These are phyloP conservation scores for Moelleriella libera DNA, from an alignment of 2,329 filamentous ascomycete genomes.

Conservation along the genomic window DNA sequence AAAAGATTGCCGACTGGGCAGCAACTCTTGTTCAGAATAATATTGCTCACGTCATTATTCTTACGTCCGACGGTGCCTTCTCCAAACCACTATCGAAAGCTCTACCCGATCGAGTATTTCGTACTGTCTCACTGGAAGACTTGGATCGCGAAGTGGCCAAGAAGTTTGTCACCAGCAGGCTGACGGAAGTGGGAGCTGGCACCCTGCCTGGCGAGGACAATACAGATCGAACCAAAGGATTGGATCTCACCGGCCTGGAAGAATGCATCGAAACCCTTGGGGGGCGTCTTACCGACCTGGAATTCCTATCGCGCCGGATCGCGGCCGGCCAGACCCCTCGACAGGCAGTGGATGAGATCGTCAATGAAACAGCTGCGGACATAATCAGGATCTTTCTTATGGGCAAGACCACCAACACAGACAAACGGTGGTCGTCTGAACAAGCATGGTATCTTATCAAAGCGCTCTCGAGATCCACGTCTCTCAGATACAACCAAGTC, in stretches of 20 bases:
- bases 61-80: constrained; percentile 81
- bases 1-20: constrained; percentile 81
- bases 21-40: constrained; percentile 75
- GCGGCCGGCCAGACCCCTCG: constrained; percentile 73
- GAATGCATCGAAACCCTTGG: constrained; percentile 70
- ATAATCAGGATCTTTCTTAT: constrained; percentile 89
- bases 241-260: constrained; percentile 58
- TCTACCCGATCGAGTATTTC: constrained; percentile 82
- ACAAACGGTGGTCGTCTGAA: constrained; percentile 60
- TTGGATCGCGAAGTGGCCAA: constrained; percentile 77
- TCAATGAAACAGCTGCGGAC: constrained; percentile 76
- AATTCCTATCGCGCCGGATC: constrained; percentile 82
- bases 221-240: constrained; percentile 9
- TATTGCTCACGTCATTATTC: constrained; percentile 84
- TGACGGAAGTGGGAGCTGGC: constrained; percentile 36
- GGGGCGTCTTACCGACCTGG: constrained; percentile 86
- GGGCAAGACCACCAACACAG: constrained; percentile 32
- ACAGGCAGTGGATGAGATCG: constrained; percentile 74
- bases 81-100: constrained; percentile 78
- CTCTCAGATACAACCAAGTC: constrained; percentile 73
- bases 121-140: constrained; percentile 73
- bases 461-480: constrained; percentile 52
- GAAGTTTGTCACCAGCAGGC: constrained; percentile 73
- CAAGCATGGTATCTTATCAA: constrained; percentile 89
- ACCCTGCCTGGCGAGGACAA: constrained; percentile 12